Conservation (phyloP, 1,284 basidiomycete genomes). For the Trichosporon sp. region DNA sequence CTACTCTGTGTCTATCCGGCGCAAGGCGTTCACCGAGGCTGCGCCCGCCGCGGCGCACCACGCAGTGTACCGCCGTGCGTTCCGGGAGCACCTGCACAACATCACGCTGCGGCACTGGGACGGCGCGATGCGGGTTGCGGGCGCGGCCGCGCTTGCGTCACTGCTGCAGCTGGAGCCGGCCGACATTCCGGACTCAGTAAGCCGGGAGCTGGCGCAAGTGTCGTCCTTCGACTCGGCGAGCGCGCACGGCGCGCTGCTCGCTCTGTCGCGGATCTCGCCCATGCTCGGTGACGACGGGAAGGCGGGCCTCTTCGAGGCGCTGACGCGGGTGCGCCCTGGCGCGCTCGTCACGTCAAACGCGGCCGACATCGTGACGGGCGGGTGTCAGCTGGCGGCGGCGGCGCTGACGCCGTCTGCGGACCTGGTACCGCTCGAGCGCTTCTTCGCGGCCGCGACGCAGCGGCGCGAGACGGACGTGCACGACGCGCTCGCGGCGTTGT, state of each 20-base stretch:
- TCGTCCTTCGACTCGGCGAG: slow-evolving; percentile 64
- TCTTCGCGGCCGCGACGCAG: slow-evolving; percentile 65
- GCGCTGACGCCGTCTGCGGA: slow-evolving; percentile 55
- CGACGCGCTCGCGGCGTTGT: slow-evolving; percentile 66
- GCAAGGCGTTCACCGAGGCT: slow-evolving; percentile 76
- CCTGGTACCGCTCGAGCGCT: slow-evolving; percentile 12
- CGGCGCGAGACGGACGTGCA: slow-evolving; percentile 66
- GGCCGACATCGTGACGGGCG: slow-evolving; percentile 66
- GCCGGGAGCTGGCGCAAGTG: slow-evolving; percentile 52
- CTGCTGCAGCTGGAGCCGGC: slow-evolving; percentile 58
- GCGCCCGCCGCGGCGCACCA: slow-evolving; percentile 78
- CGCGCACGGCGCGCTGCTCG: slow-evolving; percentile 75
- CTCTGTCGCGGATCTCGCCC: slow-evolving; percentile 65
- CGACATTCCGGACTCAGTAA: slow-evolving; percentile 31
- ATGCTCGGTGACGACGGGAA: slow-evolving; percentile 37
- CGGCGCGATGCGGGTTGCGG: slow-evolving; percentile 68
- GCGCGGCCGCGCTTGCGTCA: slow-evolving; percentile 67
- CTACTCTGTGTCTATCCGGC: slow-evolving; percentile 80
- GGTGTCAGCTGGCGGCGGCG: slow-evolving; percentile 67
- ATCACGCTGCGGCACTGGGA: slow-evolving; percentile 89
- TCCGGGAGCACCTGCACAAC: slow-evolving; percentile 71
- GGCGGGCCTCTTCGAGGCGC: slow-evolving; percentile 32
- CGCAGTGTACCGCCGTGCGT: slow-evolving; percentile 62
- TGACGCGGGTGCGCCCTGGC: slow-evolving; percentile 56
- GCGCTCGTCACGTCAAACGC: slow-evolving; percentile 64